These are phyloP conservation scores for Panaeolus papilionaceus DNA, from an alignment of 768 basidiomycete genomes.

Conservation along the genomic window DNA sequence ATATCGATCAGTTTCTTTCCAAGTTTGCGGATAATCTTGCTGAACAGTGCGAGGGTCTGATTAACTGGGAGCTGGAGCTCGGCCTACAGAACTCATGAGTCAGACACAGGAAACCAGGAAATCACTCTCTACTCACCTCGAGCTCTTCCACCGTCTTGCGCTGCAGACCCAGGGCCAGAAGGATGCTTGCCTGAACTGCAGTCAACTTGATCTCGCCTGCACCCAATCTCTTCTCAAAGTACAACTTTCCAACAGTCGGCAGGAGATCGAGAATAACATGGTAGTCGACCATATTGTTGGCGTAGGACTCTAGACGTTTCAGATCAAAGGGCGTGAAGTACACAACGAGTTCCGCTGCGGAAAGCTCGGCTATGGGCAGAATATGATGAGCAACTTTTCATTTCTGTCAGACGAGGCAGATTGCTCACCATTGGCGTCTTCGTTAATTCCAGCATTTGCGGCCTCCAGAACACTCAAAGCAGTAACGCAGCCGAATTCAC, in stretches of 20 bases:
- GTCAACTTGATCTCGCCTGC: slow-evolving; percentile 59
- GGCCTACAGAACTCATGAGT: slow-evolving; percentile 43
- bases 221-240: slow-evolving; percentile 79
- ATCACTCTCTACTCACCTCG: slow-evolving; percentile 57
- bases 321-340: slow-evolving; percentile 91
- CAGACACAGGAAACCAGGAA: not conserved
- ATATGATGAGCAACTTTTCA: not conserved
- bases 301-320: slow-evolving; percentile 94
- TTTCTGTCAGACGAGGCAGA: not conserved
- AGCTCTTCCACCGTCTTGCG: slow-evolving; percentile 89
- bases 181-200: slow-evolving; percentile 90
- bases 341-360: slow-evolving; percentile 53
- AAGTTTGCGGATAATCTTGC: slow-evolving; percentile 88
- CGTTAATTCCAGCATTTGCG: slow-evolving; percentile 67
- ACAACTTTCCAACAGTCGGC: slow-evolving; percentile 80
- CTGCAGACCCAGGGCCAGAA: slow-evolving; percentile 90
- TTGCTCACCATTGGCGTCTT: slow-evolving; percentile 42
- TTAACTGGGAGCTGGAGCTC: slow-evolving; percentile 87
- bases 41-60: slow-evolving; percentile 89
- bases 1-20: slow-evolving; percentile 76
- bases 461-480: slow-evolving; percentile 91
- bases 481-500: slow-evolving; percentile 89
- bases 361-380: slow-evolving; percentile 34
- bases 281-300: slow-evolving; percentile 95
- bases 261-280: slow-evolving; percentile 95